Evolutionary conservation across 2,329 filamentous ascomycete species (phyloP).

Genomic region (Allantophomopsis lycopodina): DNA sequence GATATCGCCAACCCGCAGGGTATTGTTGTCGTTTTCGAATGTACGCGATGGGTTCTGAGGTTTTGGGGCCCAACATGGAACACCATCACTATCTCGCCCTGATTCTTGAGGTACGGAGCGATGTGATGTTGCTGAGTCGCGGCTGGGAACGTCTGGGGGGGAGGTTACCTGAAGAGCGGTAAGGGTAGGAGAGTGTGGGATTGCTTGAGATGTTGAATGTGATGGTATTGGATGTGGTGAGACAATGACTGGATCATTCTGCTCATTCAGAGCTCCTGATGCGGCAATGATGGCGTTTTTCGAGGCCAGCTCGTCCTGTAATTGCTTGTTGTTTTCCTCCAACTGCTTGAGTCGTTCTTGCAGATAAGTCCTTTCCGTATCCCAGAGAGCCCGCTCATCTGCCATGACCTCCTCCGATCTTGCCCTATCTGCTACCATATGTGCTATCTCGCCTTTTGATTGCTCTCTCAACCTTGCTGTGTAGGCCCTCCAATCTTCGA

Average conservation of each 20-base stretch:
- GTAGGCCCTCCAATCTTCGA: slow-evolving; percentile 18
- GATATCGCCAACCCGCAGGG: slow-evolving; percentile 14
- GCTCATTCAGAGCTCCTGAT: background rate
- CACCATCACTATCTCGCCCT: slow-evolving; percentile 18
- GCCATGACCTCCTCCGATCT: slow-evolving; percentile 17
- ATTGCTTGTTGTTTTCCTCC: slow-evolving; percentile 6
- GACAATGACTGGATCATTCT: background rate
- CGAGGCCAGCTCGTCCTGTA: slow-evolving; percentile 1
- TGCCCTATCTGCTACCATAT: slow-evolving; percentile 15
- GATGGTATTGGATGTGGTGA: background rate
- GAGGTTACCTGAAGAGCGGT: background rate
- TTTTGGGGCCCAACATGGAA: slow-evolving; percentile 19
- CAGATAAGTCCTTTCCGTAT: slow-evolving; percentile 13
- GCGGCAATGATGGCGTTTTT: background rate
- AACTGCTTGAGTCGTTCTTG: slow-evolving; percentile 14
- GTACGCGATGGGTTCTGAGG: slow-evolving; percentile 16
- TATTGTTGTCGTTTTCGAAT: slow-evolving; percentile 11
- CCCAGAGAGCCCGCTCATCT: slow-evolving; percentile 19
- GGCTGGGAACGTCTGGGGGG: background rate
- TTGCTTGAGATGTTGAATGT: background rate
- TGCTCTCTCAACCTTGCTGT: slow-evolving; percentile 15
- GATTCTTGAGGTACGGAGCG: slow-evolving; percentile 16
- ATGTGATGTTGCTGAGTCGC: background rate
- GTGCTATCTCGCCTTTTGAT: slow-evolving; percentile 16
- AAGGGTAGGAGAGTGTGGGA: background rate